phyloP scores from a whole-genome alignment of 768 basidiomycete species.

The Pleurotus giganteus region DNA sequence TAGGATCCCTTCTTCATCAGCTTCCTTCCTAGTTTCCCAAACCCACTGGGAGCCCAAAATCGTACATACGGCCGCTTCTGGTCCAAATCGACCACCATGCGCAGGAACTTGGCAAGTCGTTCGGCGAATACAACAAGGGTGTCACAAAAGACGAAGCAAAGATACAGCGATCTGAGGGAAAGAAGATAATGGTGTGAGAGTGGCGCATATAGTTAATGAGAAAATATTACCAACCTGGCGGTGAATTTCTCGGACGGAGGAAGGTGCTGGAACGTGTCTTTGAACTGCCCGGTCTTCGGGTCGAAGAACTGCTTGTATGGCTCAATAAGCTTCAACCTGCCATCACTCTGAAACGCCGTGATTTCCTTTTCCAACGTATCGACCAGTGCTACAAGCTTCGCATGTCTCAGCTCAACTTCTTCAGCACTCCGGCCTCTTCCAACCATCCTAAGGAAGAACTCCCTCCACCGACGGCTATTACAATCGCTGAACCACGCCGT shows the following conservation, averaged over 20 bases:
- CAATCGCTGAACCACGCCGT: constrained; percentile 34
- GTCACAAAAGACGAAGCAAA: constrained; percentile 45
- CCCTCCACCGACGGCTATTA: constrained; percentile 35
- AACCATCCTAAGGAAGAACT: constrained; percentile 19
- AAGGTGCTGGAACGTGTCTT: constrained; percentile 16
- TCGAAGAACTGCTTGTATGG: constrained; percentile 44
- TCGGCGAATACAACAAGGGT: constrained; percentile 40
- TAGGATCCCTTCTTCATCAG: constrained; percentile 22
- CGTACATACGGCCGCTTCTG: constrained; percentile 30
- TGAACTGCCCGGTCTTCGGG: constrained; percentile 27
- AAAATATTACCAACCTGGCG: constrained; percentile 27
- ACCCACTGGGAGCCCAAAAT: constrained; percentile 42
- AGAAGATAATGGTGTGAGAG: neutral
- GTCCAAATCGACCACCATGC: constrained; percentile 32
- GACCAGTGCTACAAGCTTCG: constrained; percentile 21
- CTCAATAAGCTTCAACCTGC: constrained; percentile 33
- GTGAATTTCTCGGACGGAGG: constrained; percentile 33
- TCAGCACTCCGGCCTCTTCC: constrained; percentile 12
- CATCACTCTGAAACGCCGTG: constrained; percentile 30
- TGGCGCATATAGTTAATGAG: neutral
- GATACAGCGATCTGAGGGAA: constrained; percentile 35
- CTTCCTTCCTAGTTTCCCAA: constrained; percentile 35
- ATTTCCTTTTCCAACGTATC: constrained; percentile 25
- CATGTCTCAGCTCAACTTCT: constrained; percentile 23
- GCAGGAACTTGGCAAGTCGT: constrained; percentile 29